Base-by-base conservation (phyloP, 768 basidiomycete species). In the Lentinula lateritia region DNA sequence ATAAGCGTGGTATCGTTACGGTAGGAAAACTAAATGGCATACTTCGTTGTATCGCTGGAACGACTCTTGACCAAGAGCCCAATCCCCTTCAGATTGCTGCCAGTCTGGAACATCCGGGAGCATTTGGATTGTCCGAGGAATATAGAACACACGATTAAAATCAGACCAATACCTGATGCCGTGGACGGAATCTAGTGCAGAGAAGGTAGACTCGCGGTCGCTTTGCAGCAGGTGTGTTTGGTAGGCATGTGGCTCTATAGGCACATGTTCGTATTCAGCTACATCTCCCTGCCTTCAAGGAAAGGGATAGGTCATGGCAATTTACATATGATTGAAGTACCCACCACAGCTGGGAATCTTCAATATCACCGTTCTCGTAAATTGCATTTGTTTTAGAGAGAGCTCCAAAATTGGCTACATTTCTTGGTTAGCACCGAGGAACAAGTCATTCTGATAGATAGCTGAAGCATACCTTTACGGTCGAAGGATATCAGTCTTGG, bases 401-500 rank as follows among this genome's bases (percentile, higher is more conserved):
- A 1, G 84, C 75, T 36, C 90, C 89, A 65, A 90, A 90, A 64
- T 89, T 85, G 18, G 80, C 90, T 91, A 65, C 10, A 36, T 54
- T 12, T n/a, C 20, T 41, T 35, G 3, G 20, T 35, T 39, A 10
- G 6, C 16, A 12, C 10, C 32, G 23, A 32, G n/a, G 35, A 45
- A 6, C 18, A 16, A 9, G 18, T 39, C 16, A 18, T 23, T 39
- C 28, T 28, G 28, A 28, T 28, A 28, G 28, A 28, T 28, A 28
- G 34, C 13, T 15, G 7, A 16, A 16, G 28, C 73, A 64, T 62
- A 87, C 89, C 78, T 78, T 87, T 90, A 48, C 78, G 73, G 71
- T 92, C 90, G 67, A 92, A 84, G 18, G 83, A 70, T 34, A 92
- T 76, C 13, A 88, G 71, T 53, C 90, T 78, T 35, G 90, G 90